Conservation (phyloP, 2,329 filamentous ascomycete genomes). For the Botrytis paeoniae region DNA sequence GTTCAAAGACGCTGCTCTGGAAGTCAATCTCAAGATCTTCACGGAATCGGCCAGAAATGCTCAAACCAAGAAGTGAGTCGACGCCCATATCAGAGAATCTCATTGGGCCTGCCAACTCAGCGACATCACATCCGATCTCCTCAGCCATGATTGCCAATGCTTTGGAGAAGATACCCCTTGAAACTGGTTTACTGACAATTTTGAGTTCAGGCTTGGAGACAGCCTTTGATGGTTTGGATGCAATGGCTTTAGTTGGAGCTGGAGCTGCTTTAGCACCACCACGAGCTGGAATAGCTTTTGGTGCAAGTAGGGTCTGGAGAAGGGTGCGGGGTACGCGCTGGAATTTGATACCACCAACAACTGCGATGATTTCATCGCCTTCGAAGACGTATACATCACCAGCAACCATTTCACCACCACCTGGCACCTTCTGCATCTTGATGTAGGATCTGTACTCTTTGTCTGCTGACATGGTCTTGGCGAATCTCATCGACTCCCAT, state of each 20-base stretch:
- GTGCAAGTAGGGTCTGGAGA: conserved; percentile 20
- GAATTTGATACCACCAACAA: conserved; percentile 35
- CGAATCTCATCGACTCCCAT: conserved; percentile 32
- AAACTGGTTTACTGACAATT: conserved; percentile 33
- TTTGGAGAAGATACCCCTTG: conserved; percentile 23
- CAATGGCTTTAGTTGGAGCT: background rate
- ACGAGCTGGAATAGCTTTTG: conserved; percentile 9
- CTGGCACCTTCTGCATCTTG: conserved; percentile 36
- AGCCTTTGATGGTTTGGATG: background rate
- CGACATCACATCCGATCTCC: conserved; percentile 52
- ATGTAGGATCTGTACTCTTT: conserved; percentile 30
- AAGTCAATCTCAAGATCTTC: conserved; percentile 54
- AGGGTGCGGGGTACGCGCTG: conserved; percentile 19
- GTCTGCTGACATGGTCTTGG: conserved; percentile 25
- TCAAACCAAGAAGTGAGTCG: conserved; percentile 58
- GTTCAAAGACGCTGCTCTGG: conserved; percentile 49
- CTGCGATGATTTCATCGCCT: conserved; percentile 37
- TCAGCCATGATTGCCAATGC: conserved; percentile 56
- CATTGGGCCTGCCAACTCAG: conserved; percentile 54
- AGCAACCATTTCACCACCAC: conserved; percentile 33
- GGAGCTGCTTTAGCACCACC: background rate
- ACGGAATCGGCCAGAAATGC: conserved; percentile 53
- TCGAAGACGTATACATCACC: conserved; percentile 42
- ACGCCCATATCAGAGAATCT: conserved; percentile 55
- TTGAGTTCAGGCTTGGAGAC: background rate